phyloP scores from a whole-genome alignment of 2,329 filamentous ascomycete species.

The Calonectria hawksworthii region DNA sequence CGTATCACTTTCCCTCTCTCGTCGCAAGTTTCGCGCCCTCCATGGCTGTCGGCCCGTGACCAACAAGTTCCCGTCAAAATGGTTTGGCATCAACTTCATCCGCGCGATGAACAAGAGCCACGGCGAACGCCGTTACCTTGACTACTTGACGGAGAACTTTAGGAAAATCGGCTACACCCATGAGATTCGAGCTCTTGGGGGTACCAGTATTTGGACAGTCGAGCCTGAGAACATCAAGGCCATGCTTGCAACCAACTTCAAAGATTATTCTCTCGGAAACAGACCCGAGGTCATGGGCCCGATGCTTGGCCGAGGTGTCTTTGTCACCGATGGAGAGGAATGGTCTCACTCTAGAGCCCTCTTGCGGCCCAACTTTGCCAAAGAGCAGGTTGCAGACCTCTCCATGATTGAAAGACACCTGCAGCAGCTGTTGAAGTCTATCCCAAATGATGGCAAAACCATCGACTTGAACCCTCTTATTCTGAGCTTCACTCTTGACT shows the following conservation, averaged over 20 bases:
- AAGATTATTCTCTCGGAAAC: constrained; percentile 44
- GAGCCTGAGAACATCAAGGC: constrained; percentile 49
- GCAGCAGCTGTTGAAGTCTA: not conserved
- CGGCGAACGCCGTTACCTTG: not conserved
- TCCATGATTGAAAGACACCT: constrained; percentile 53
- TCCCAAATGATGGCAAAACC: constrained; percentile 46
- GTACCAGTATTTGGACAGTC: constrained; percentile 35
- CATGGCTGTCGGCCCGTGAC: not conserved
- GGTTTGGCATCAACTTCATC: constrained; percentile 5
- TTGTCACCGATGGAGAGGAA: constrained; percentile 52
- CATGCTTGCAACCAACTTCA: constrained; percentile 44
- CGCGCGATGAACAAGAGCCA: not conserved
- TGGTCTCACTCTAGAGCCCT: constrained; percentile 56
- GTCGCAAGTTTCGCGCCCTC: not conserved
- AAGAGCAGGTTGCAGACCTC: constrained; percentile 60
- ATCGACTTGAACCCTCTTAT: constrained; percentile 59
- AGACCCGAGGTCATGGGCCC: constrained; percentile 48
- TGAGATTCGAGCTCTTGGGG: not conserved
- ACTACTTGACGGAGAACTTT: not conserved
- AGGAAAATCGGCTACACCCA: not conserved
- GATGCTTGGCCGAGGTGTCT: constrained; percentile 61
- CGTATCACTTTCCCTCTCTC: not conserved
- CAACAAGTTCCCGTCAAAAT: not conserved
- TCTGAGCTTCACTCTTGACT: constrained; percentile 64
- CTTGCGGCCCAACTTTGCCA: constrained; percentile 57